phyloP scores from a whole-genome alignment of 23 red algal species.

The Cyanidiococcus yangmingshanensis region DNA sequence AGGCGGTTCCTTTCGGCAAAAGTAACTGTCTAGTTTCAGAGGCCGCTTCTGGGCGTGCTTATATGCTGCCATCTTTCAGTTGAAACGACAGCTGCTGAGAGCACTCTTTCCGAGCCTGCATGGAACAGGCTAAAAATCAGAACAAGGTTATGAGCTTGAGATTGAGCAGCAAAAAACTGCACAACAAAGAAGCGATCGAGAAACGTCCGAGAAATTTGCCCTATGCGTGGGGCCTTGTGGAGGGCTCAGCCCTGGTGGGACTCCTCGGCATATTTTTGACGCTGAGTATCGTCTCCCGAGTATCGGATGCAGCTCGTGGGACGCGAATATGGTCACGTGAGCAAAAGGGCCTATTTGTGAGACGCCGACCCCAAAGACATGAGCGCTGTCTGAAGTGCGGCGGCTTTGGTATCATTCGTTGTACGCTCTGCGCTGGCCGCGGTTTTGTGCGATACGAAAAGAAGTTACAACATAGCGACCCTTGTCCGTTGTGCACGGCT shows the following conservation, averaged over 20 bases:
- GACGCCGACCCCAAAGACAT: neutral
- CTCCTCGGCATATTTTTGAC: neutral
- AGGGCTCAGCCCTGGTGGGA: neutral
- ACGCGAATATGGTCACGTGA: neutral
- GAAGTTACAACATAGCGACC: slow-evolving; percentile 7
- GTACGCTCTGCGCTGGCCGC: neutral
- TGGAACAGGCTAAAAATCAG: no score
- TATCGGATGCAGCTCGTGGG: neutral
- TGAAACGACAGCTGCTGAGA: no score
- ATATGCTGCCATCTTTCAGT: no score
- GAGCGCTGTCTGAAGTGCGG: slow-evolving; percentile 11
- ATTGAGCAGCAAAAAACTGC: no score
- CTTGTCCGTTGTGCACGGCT: slow-evolving; percentile 12
- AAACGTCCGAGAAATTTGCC: neutral
- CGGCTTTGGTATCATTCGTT: slow-evolving; percentile 10
- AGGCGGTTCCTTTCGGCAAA: no score
- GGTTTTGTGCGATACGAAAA: slow-evolving; percentile 16
- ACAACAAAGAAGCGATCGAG: no score
- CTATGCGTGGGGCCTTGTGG: neutral
- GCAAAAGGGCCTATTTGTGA: neutral
- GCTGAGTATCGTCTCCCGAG: neutral
- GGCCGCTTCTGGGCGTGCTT: no score
- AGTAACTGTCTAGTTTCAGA: no score
- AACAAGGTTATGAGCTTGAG: no score
- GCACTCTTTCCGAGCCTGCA: no score